Conservation (phyloP, 2,329 filamentous ascomycete genomes). For the Ceratocystis colombiana region DNA sequence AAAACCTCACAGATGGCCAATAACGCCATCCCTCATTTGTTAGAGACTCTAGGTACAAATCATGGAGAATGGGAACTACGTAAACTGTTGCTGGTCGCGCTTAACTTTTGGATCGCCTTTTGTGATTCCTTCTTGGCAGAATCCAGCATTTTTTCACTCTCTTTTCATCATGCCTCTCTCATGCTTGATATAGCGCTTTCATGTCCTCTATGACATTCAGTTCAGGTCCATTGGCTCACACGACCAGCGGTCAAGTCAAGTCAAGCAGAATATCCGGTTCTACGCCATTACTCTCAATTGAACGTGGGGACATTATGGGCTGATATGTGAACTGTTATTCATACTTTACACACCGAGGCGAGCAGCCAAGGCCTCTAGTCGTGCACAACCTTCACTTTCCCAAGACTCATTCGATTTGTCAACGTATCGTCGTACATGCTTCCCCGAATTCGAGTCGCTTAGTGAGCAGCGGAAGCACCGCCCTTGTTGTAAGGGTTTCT, state of each 20-base stretch:
- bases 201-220: not conserved
- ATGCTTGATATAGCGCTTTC: not conserved
- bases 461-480: conserved; percentile 36
- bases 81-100: too few relatives aligned
- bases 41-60: not conserved
- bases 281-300: not conserved
- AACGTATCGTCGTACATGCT: conserved; percentile 7
- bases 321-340: conserved; percentile 16
- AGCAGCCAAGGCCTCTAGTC: not conserved
- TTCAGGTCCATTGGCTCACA: not conserved
- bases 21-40: not conserved
- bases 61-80: not conserved
- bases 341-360: conserved; percentile 20
- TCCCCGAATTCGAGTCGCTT: conserved; percentile 28
- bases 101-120: not conserved
- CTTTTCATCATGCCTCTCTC: not conserved
- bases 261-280: not conserved
- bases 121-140: not conserved
- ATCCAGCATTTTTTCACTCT: not conserved
- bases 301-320: not conserved
- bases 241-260: not conserved
- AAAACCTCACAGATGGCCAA: not conserved
- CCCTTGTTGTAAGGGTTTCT: conserved; percentile 61
- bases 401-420: conserved; percentile 16
- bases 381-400: not conserved